Conservation (phyloP, 805 yeast genomes). For the Kuraishia floccosa region DNA sequence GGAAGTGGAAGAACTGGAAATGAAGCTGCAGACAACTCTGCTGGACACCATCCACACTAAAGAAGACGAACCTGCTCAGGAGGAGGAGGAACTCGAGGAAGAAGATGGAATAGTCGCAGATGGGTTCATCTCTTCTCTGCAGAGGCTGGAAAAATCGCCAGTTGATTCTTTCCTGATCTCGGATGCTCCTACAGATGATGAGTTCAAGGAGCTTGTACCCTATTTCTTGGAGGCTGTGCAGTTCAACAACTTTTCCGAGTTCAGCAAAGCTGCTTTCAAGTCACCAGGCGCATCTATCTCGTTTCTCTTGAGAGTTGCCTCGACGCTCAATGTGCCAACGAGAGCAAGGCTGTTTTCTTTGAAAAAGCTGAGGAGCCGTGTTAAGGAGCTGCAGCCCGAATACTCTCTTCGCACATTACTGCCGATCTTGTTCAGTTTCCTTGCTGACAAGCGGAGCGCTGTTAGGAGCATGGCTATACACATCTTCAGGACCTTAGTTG, state of each 20-base stretch:
- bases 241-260: constrained; percentile 8
- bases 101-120: constrained; percentile 9
- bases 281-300: constrained; percentile 36
- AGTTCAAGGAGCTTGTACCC: constrained; percentile 29
- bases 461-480: constrained; percentile 35
- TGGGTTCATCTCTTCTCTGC: constrained; percentile 35
- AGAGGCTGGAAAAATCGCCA: no score
- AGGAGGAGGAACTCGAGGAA: no score
- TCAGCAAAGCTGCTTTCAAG: constrained; percentile 22
- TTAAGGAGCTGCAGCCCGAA: constrained; percentile 21
- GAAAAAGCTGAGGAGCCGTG: constrained; percentile 21
- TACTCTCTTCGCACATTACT: constrained; percentile 37
- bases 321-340: constrained; percentile 48
- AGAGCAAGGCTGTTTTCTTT: constrained; percentile 42
- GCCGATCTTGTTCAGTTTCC: constrained; percentile 46
- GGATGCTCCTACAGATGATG: constrained; percentile 17
- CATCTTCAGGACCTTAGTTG: constrained; percentile 23
- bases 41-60: no score
- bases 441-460: constrained; percentile 35
- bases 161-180: constrained; percentile 13
- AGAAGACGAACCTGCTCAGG: no score
- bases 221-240: constrained; percentile 33
- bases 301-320: constrained; percentile 44
- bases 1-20: no score
- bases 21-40: no score